A percentile compares a stretch with the other conserved stretches of the same genome.
These are phyloP conservation scores for Solidago caesia DNA, from an alignment of 129 eudicot genomes.

Conservation along the genomic window DNA sequence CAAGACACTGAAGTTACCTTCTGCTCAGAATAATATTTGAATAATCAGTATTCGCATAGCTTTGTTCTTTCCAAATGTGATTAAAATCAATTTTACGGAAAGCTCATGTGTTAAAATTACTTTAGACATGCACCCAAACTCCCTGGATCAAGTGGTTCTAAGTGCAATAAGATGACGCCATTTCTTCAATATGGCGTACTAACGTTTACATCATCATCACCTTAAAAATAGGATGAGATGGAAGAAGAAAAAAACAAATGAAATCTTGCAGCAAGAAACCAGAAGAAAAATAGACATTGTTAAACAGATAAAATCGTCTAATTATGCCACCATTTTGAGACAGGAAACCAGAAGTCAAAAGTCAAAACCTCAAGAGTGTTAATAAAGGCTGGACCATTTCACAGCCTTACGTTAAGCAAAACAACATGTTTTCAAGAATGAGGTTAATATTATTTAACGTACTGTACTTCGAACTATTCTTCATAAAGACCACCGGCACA, in stretches of 20 bases:
- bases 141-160: not conserved
- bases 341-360: not conserved
- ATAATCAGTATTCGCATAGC: not conserved
- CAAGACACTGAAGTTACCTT: too few species aligned
- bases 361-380: conserved; percentile 2
- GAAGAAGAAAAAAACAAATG: not conserved
- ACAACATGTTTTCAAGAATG: not conserved
- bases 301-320: not conserved
- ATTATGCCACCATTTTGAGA: not conserved
- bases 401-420: conserved; percentile 5
- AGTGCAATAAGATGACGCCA: not conserved
- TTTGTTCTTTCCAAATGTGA: not conserved
- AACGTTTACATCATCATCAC: not conserved
- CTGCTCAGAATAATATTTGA: too few species aligned
- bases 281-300: not conserved
- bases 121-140: not conserved
- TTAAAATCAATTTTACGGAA: not conserved
- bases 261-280: conserved; percentile 21
- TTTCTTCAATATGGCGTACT: too few species aligned
- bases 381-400: not conserved
- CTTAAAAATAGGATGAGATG: not conserved
- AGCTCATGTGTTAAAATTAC: not conserved
- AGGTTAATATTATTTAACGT: conserved; percentile 16
- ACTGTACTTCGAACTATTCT: not conserved
- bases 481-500: conserved; percentile 5